Base-by-base conservation (phyloP, 208 protist species). In the Trypanosoma boissoni region DNA sequence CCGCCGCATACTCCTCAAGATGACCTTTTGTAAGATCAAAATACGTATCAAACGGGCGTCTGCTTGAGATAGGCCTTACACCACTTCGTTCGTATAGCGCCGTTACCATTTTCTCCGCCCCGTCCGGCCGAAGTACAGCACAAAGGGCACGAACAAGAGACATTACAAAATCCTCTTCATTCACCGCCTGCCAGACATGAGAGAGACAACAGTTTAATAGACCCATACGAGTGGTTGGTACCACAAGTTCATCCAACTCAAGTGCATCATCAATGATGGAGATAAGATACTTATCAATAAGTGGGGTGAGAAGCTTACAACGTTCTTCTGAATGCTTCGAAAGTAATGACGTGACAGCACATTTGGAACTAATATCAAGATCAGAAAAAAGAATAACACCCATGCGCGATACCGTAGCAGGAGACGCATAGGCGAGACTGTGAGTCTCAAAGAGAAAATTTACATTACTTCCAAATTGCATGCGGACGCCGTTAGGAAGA, bases 391-490 rank as follows among this genome's bases (percentile, higher is more conserved):
- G 98, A 39, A 97, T 79, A 16, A 99, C 96, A 64, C 94, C 97
- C 82, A 94, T 93, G 59, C 98, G 94, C 1, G 98, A 99, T 20
- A 99, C 97, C 8, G 98, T 99, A 23, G 98, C 98, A n/a, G 98
- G 98, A n/a, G 98, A 99, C 18, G 98, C 98, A 62, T 96, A 99
- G 56, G 94, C 82, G 2, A 99, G 74, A 68, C 95, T 97, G 68
- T 98, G 86, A n/a, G 97, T 95, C 73, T 99, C 97, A 73, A 99
- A 99, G 34, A 97, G 60, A 70, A 98, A 94, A 74, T 98, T 98
- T 26, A 98, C 83, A 54, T 97, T 97, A 3, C 74, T 61, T 16
- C 89, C 79, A 77, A 99, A 98, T 58, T 97, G 95, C 29, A 98
- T 95, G 46, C 97, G 90, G 27, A 98, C 97, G 50, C 96, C 96